phyloP scores from a whole-genome alignment of 2,329 filamentous ascomycete genomes.

The Lomentospora prolificans region DNA sequence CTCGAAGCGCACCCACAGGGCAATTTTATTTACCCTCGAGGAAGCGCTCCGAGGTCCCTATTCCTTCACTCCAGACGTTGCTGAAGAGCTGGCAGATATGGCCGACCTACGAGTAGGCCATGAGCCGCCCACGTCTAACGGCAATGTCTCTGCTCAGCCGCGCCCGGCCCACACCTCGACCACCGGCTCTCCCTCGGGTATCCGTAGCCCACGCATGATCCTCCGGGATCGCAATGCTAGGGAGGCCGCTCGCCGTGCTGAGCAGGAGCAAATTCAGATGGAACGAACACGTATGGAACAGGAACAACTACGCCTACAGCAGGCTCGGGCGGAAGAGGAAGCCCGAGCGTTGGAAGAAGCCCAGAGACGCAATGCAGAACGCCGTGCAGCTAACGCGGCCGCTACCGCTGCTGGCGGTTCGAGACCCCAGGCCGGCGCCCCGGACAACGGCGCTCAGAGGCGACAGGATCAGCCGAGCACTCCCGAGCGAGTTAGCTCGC shows the following conservation, averaged over 20 bases:
- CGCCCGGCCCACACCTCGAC: constrained; percentile 38
- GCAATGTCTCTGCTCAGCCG: constrained; percentile 35
- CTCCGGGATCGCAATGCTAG: constrained; percentile 79
- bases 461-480: constrained; percentile 12
- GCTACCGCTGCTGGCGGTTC: constrained; percentile 32
- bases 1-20: constrained; percentile 76
- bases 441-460: constrained; percentile 14
- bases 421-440: constrained; percentile 18
- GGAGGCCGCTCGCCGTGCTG: constrained; percentile 60
- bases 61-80: constrained; percentile 70
- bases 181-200: constrained; percentile 50
- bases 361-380: constrained; percentile 48
- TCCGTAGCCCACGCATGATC: constrained; percentile 79
- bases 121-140: constrained; percentile 43
- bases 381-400: constrained; percentile 43
- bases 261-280: constrained; percentile 50
- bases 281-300: constrained; percentile 50
- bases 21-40: constrained; percentile 86
- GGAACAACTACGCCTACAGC: constrained; percentile 47
- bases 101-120: constrained; percentile 63
- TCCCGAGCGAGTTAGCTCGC: neutral
- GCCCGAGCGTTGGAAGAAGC: constrained; percentile 44
- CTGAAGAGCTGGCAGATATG: constrained; percentile 89
- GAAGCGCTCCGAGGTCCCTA: constrained; percentile 78
- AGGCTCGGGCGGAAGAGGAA: constrained; percentile 49